phyloP scores from a whole-genome alignment of 805 yeast genomes.

The Candida cerambycidarum region DNA sequence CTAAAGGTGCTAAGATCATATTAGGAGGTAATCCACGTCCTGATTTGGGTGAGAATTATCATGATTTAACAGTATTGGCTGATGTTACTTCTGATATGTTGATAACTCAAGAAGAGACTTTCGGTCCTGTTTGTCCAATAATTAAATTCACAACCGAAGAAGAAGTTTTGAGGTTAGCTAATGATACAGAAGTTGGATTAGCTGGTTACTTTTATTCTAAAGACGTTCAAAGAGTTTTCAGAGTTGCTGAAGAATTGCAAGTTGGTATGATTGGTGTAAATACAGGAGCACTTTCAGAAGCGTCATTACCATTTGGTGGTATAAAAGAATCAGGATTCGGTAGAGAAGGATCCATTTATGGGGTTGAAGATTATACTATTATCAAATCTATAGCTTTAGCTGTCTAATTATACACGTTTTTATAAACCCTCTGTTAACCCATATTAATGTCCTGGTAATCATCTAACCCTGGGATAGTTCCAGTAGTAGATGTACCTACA shows the following conservation, averaged over 20 bases:
- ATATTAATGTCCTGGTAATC: constrained; percentile 6
- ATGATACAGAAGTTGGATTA: constrained; percentile 67
- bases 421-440: background rate
- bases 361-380: constrained; percentile 59
- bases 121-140: constrained; percentile 78
- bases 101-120: constrained; percentile 70
- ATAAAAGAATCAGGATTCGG: constrained; percentile 69
- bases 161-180: constrained; percentile 62
- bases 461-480: constrained; percentile 4
- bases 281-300: constrained; percentile 68
- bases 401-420: constrained; percentile 1
- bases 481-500: background rate
- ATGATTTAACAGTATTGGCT: constrained; percentile 65
- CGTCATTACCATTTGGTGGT: constrained; percentile 62
- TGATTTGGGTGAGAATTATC: constrained; percentile 63
- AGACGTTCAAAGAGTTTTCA: constrained; percentile 53
- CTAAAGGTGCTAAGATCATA: constrained; percentile 63
- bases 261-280: constrained; percentile 84
- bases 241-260: constrained; percentile 65
- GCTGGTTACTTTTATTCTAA: constrained; percentile 74
- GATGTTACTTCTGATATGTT: constrained; percentile 57
- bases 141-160: constrained; percentile 63
- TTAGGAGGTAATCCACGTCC: constrained; percentile 58
- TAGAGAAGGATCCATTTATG: constrained; percentile 64
- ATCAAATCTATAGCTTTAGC: constrained; percentile 64